These are phyloP conservation scores for Cyberlindnera japonica DNA, from an alignment of 805 yeast genomes.

Conservation along the genomic window DNA sequence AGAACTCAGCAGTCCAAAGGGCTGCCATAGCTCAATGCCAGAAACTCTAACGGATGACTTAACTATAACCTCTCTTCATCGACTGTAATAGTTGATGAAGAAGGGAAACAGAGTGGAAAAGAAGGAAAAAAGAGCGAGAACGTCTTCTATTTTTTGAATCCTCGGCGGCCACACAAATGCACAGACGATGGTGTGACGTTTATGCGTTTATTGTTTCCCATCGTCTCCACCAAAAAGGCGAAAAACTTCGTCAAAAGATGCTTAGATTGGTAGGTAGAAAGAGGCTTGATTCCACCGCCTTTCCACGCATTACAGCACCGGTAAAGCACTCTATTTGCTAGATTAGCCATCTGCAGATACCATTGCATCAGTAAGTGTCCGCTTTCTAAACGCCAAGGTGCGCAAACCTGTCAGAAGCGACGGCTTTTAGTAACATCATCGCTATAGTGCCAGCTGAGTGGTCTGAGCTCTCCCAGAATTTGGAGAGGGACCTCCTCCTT, in stretches of 20 bases:
- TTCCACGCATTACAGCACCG: background rate
- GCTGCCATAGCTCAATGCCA: slow-evolving; percentile 34
- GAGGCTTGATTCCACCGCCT: background rate
- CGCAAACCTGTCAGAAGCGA: no score
- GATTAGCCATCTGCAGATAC: background rate
- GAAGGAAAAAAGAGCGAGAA: background rate
- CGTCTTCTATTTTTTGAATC: background rate
- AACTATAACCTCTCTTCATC: slow-evolving; percentile 43
- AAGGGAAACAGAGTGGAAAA: slow-evolving; percentile 11
- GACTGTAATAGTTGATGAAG: slow-evolving; percentile 57
- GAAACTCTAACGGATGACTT: slow-evolving; percentile 36
- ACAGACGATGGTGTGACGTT: background rate
- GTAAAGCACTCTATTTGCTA: background rate
- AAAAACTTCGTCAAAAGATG: no score
- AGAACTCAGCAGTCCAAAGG: slow-evolving; percentile 48
- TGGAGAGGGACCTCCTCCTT: slow-evolving; percentile 23
- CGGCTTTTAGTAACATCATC: slow-evolving; percentile 1
- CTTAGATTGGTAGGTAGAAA: background rate
- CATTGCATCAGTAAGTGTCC: background rate
- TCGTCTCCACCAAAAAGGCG: slow-evolving; percentile 1
- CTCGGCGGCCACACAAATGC: background rate
- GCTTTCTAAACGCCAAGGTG: no score
- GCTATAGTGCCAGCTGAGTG: slow-evolving; percentile 17
- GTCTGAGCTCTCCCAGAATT: slow-evolving; percentile 20
- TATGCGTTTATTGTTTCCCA: slow-evolving; percentile 1